A percentile compares a stretch with the other conserved stretches of the same genome.
Evolutionary conservation across 2,329 filamentous ascomycete species (phyloP).

Genomic region (Dactylella cylindrospora): DNA sequence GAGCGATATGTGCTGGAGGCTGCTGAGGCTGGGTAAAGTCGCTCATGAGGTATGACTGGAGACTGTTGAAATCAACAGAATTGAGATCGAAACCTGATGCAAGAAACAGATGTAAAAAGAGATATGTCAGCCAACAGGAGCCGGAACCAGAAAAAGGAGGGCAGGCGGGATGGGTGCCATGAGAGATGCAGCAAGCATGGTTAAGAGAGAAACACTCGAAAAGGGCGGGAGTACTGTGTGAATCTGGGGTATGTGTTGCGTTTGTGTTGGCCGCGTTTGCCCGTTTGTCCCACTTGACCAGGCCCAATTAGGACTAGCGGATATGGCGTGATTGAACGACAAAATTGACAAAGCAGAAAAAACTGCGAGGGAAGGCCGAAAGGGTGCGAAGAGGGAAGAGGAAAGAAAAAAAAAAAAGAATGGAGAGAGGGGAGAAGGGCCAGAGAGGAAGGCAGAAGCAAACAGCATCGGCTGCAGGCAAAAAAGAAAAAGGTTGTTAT

Average conservation of each 20-base stretch:
- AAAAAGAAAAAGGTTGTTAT: too few species aligned
- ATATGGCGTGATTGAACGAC: constrained; percentile 36
- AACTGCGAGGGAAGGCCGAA: too few species aligned
- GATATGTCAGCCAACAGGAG: constrained; percentile 37
- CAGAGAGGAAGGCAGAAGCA: neutral
- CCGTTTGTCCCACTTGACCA: constrained; percentile 6
- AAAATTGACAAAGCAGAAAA: neutral
- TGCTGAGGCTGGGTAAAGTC: constrained; percentile 35
- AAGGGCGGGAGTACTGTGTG: constrained; percentile 6
- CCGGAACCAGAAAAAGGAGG: constrained; percentile 12
- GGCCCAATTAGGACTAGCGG: constrained; percentile 12
- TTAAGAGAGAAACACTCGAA: too few species aligned
- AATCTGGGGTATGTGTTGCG: constrained; percentile 18
- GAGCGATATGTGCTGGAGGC: constrained; percentile 24
- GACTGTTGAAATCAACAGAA: constrained; percentile 40
- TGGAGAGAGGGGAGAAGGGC: too few species aligned
- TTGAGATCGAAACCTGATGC: constrained; percentile 39
- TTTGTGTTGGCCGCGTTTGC: constrained; percentile 24
- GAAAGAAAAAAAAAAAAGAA: constrained; percentile 12
- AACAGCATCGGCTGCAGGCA: neutral
- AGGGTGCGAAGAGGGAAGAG: too few species aligned
- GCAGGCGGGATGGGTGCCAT: neutral
- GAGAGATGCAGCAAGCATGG: constrained; percentile 6
- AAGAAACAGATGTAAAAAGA: constrained; percentile 15
- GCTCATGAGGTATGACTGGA: constrained; percentile 40